A percentile compares a stretch with the other conserved stretches of the same genome.
Conservation (phyloP, 805 yeast genomes). For the Candida boleticola region DNA sequence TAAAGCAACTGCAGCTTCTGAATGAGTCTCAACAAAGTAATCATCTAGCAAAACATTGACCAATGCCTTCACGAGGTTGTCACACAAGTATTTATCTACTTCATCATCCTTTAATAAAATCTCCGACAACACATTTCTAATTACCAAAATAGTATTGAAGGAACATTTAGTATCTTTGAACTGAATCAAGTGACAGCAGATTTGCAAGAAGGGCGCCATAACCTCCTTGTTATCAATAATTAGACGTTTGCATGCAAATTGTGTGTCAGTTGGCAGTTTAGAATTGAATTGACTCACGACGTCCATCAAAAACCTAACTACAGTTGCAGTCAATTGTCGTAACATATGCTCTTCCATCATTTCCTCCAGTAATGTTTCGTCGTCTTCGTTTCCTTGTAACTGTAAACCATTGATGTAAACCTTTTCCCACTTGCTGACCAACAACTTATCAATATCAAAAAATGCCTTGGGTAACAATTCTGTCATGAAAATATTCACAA, state of each 20-base stretch:
- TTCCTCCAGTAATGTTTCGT: constrained; percentile 88
- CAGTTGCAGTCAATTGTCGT: constrained; percentile 89
- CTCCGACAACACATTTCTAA: constrained; percentile 70
- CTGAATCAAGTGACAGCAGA: constrained; percentile 72
- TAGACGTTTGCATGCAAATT: constrained; percentile 61
- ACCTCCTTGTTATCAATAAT: constrained; percentile 63
- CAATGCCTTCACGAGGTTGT: constrained; percentile 67
- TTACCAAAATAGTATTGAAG: constrained; percentile 80
- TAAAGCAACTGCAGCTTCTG: constrained; percentile 88
- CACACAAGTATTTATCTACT: constrained; percentile 69
- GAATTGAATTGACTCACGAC: constrained; percentile 76
- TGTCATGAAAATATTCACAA: constrained; percentile 66
- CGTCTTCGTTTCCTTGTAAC: constrained; percentile 60
- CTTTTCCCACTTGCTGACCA: constrained; percentile 73
- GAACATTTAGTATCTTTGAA: constrained; percentile 91
- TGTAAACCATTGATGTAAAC: constrained; percentile 59
- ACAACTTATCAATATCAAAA: constrained; percentile 66
- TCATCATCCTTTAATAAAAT: constrained; percentile 67
- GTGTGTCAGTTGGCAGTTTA: constrained; percentile 53
- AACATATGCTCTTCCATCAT: constrained; percentile 97
- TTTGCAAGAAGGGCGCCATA: constrained; percentile 73
- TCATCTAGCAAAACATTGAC: constrained; percentile 67
- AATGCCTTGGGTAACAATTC: constrained; percentile 78
- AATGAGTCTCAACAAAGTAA: constrained; percentile 80
- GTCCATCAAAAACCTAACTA: constrained; percentile 83